These are phyloP conservation scores for Trichosporon sp. DNA, from an alignment of 1,284 basidiomycete genomes.

Conservation along the genomic window DNA sequence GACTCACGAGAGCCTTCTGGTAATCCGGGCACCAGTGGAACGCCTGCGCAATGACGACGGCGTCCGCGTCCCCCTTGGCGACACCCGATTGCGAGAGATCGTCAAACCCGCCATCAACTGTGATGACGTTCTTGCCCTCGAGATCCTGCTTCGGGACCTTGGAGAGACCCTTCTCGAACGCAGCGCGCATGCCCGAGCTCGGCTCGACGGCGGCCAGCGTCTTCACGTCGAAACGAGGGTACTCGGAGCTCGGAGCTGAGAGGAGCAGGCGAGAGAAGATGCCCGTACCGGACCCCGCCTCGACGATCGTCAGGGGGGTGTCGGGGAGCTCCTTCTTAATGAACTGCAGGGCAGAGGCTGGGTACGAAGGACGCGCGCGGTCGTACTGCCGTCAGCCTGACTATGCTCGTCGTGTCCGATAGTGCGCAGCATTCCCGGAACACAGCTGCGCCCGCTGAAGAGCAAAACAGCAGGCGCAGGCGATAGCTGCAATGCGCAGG, in stretches of 20 bases:
- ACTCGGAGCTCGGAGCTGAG: constrained; percentile 41
- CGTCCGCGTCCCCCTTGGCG: constrained; percentile 44
- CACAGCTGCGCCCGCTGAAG: too few species aligned
- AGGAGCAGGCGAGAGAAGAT: constrained; percentile 58
- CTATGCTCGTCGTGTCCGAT: too few species aligned
- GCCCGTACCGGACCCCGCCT: constrained; percentile 56
- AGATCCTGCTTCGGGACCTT: constrained; percentile 21
- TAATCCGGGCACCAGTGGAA: constrained; percentile 57
- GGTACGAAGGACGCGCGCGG: constrained; percentile 57
- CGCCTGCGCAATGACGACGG: constrained; percentile 55
- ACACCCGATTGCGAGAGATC: constrained; percentile 45
- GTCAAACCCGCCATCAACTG: constrained; percentile 56
- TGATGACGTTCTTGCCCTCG: constrained; percentile 23
- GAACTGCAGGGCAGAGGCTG: constrained; percentile 45
- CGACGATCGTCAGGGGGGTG: constrained; percentile 40
- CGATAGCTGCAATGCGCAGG: background rate
- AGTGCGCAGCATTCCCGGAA: too few species aligned
- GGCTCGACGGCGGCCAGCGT: constrained; percentile 56
- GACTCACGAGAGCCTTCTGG: constrained; percentile 50
- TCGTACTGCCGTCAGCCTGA: constrained; percentile 47
- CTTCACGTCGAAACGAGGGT: constrained; percentile 47
- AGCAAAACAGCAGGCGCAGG: too few species aligned
- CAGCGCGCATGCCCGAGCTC: constrained; percentile 55
- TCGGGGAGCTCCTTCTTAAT: constrained; percentile 37
- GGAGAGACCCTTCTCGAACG: constrained; percentile 41